Base-by-base conservation (phyloP, 2,329 filamentous ascomycete genomes). In the Septoria petroselini region DNA sequence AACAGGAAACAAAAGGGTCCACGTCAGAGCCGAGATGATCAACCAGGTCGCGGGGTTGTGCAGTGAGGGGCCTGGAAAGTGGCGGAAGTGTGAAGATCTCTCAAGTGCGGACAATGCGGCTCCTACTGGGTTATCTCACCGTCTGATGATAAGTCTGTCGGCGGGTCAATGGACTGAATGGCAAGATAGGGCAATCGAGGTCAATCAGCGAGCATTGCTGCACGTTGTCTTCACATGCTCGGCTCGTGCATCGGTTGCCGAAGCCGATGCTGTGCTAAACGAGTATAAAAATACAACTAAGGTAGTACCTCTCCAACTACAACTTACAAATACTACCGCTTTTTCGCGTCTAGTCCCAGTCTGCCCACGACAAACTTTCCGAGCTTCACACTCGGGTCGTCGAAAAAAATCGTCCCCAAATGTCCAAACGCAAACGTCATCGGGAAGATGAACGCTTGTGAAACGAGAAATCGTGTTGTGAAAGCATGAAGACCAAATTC, bases 401-500 rank as follows among this genome's bases (percentile, higher is more conserved):
- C 80, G 12, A 82, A 73, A 2, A 70, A 69, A 18, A 79, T 70
- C 73, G 77, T 80, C 52, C 79, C 81, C 3, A 82, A 57, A 53
- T 83, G 79, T 1, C 78, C 74, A 49, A 71, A 73, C 72, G 76
- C 80, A 12, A 83, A 68, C 0, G 72, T 69, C 14, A 76, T 73
- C 17, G 81, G 65, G 41, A 83, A 55, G 3, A 84, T 63, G 17
- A 85, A 2, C 78, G 76, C 4, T 76, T 53, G 38, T 82, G 67
- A 58, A 81, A 83, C 0, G 73, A 74, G 23, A 79, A 43, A 65
- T 81, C 81, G 23, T 84, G 62, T 0, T 81, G 82, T 54, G 2
- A 59, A 44, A 0, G 52, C 57, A 50, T 81, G 62, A 0, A 81
- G 79, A 0, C 82, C 82, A 7, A 62, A 62, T 49, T 68, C 76